phyloP scores from a whole-genome alignment of 192 early-diverging fungal species.

The Nowakowskiella sp. region DNA sequence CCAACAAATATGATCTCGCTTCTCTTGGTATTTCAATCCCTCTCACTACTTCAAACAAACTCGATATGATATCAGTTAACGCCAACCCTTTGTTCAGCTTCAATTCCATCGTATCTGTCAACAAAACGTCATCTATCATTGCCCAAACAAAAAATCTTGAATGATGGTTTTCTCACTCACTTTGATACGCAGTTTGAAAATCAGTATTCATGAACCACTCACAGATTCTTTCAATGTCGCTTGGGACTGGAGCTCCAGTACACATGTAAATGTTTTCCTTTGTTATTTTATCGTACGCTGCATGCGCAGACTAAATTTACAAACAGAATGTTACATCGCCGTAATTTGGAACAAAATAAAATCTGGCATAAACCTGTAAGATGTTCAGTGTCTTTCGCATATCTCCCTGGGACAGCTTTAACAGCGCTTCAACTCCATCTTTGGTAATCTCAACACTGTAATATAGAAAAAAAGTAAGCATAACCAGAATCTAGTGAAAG shows the following conservation, averaged over 20 bases:
- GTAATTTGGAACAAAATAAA: background rate
- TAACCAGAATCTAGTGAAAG: background rate
- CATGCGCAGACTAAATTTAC: slow-evolving; percentile 59
- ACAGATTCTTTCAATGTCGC: slow-evolving; percentile 65
- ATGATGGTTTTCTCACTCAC: slow-evolving; percentile 20
- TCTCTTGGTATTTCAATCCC: slow-evolving; percentile 66
- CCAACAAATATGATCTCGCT: slow-evolving; percentile 61
- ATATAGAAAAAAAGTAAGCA: background rate
- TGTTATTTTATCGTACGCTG: slow-evolving; percentile 68
- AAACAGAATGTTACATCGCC: background rate
- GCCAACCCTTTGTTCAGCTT: slow-evolving; percentile 82
- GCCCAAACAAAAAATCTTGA: slow-evolving; percentile 6
- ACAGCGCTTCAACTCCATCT: slow-evolving; percentile 70
- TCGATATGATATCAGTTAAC: slow-evolving; percentile 81
- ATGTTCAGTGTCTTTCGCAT: slow-evolving; percentile 97
- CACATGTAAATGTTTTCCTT: slow-evolving; percentile 83
- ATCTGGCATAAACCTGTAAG: slow-evolving; percentile 54
- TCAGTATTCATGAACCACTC: slow-evolving; percentile 81
- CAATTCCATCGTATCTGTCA: slow-evolving; percentile 61
- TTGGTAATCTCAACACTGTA: slow-evolving; percentile 67
- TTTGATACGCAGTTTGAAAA: slow-evolving; percentile 65
- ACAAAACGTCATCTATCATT: slow-evolving; percentile 13
- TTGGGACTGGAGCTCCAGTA: slow-evolving; percentile 82
- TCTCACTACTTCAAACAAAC: slow-evolving; percentile 58
- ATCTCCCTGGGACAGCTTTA: slow-evolving; percentile 84